Conservation (phyloP, 148 eudicot genomes). For the Fallopia convolvulus region DNA sequence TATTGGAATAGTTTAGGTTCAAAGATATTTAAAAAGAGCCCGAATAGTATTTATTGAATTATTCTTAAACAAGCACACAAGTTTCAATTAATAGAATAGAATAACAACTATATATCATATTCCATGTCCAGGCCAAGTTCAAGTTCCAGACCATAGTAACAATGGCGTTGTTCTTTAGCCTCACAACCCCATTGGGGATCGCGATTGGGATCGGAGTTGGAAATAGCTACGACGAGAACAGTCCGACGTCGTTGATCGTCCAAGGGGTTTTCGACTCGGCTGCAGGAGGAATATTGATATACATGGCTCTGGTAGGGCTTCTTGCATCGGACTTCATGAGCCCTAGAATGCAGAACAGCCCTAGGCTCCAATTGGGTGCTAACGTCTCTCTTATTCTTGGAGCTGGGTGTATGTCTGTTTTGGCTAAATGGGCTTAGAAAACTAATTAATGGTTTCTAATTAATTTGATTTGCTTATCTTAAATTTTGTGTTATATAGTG, state of each 20-base stretch:
- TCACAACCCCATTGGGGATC: constrained; percentile 59
- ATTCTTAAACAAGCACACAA: too few relatives aligned
- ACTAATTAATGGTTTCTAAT: not conserved
- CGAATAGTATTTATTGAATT: too few relatives aligned
- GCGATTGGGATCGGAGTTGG: constrained; percentile 49
- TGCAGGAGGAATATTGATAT: constrained; percentile 58
- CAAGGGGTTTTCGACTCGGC: constrained; percentile 58
- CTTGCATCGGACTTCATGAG: constrained; percentile 69
- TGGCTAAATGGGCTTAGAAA: constrained; percentile 53
- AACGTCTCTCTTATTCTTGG: constrained; percentile 53
- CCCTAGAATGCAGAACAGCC: constrained; percentile 49
- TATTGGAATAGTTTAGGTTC: too few relatives aligned
- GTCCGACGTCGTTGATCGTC: constrained; percentile 38
- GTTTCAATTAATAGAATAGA: too few relatives aligned
- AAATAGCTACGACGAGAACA: constrained; percentile 32
- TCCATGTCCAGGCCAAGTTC: constrained; percentile 38
- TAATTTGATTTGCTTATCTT: not conserved
- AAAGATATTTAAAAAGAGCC: too few relatives aligned
- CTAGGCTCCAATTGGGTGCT: constrained; percentile 46
- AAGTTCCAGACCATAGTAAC: constrained; percentile 36
- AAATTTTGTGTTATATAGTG: not conserved
- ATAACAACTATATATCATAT: not conserved
- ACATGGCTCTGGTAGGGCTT: constrained; percentile 74
- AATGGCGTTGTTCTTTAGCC: constrained; percentile 54
- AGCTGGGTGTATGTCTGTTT: constrained; percentile 58